A percentile compares a stretch with the other conserved stretches of the same genome.
phyloP scores from a whole-genome alignment of 2,329 filamentous ascomycete genomes.

The Purpureocillium takamizusanense region DNA sequence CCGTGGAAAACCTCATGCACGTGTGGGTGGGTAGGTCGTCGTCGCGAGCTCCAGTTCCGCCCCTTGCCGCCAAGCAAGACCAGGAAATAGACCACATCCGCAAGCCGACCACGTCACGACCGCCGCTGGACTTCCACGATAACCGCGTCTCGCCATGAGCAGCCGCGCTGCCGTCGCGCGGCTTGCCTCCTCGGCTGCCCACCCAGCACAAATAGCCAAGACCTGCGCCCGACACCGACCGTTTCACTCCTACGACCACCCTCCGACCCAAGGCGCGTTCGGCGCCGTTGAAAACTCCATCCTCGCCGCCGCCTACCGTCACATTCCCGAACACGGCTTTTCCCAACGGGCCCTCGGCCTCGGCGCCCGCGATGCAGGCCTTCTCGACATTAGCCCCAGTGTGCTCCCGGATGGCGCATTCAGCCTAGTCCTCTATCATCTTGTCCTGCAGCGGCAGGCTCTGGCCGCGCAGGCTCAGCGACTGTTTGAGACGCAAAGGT shows the following conservation, averaged over 20 bases:
- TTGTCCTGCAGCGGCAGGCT: slow-evolving; percentile 55
- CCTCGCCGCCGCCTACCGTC: slow-evolving; percentile 68
- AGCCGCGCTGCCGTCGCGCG: too few species aligned
- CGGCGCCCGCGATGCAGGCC: slow-evolving; percentile 77
- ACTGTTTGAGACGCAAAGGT: slow-evolving; percentile 25
- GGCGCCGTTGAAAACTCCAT: slow-evolving; percentile 63
- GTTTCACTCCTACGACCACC: slow-evolving; percentile 71
- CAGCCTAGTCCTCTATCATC: slow-evolving; percentile 71
- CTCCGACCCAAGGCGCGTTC: slow-evolving; percentile 50
- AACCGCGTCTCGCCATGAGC: background rate
- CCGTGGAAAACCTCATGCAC: too few species aligned
- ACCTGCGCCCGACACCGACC: too few species aligned
- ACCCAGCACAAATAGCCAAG: too few species aligned
- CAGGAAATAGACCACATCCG: too few species aligned
- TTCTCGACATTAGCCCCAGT: slow-evolving; percentile 77
- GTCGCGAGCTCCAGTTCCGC: too few species aligned
- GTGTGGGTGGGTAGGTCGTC: too few species aligned
- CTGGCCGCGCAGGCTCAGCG: slow-evolving; percentile 35
- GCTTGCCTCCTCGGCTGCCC: too few species aligned
- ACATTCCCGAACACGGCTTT: slow-evolving; percentile 80
- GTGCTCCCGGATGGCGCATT: slow-evolving; percentile 74
- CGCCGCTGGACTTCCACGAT: too few species aligned
- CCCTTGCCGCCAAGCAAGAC: too few species aligned
- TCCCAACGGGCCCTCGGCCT: slow-evolving; percentile 61
- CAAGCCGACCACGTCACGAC: too few species aligned